Conservation (phyloP, 805 yeast species). For the Cyberlindnera euphorbiiphila region DNA sequence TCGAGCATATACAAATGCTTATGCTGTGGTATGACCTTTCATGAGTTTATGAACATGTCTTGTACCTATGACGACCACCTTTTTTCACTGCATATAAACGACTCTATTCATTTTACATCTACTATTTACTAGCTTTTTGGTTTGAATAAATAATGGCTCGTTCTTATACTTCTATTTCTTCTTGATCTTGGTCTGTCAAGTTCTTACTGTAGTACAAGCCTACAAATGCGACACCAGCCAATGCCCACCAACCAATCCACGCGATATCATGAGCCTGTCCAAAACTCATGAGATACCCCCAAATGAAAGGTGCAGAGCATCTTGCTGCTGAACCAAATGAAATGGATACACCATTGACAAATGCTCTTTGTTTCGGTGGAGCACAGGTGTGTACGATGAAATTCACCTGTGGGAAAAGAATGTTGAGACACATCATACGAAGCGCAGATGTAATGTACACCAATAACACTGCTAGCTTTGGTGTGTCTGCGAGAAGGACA, state of each 20-base stretch:
- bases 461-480: not conserved
- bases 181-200: slow-evolving; percentile 6
- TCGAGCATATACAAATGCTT: no score
- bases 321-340: slow-evolving; percentile 8
- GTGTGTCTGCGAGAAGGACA: slow-evolving; percentile 6
- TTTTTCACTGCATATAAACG: no score
- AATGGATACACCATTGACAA: slow-evolving; percentile 14
- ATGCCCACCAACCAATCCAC: slow-evolving; percentile 14
- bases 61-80: slow-evolving; percentile 7
- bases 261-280: slow-evolving; percentile 6
- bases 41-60: slow-evolving; percentile 10
- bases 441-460: slow-evolving; percentile 1
- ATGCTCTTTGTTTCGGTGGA: slow-evolving; percentile 10
- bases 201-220: slow-evolving; percentile 4
- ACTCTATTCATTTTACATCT: no score
- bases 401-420: slow-evolving; percentile 10
- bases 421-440: slow-evolving; percentile 5
- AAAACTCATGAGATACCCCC: slow-evolving; percentile 7
- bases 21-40: slow-evolving; percentile 2
- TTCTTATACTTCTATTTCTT: not conserved
- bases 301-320: slow-evolving; percentile 8
- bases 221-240: slow-evolving; percentile 3
- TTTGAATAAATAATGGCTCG: not conserved
- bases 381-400: slow-evolving; percentile 12
- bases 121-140: no score